Evolutionary conservation across 1,284 basidiomycete genomes (phyloP).

Genomic region (Tilletia walkeri): DNA sequence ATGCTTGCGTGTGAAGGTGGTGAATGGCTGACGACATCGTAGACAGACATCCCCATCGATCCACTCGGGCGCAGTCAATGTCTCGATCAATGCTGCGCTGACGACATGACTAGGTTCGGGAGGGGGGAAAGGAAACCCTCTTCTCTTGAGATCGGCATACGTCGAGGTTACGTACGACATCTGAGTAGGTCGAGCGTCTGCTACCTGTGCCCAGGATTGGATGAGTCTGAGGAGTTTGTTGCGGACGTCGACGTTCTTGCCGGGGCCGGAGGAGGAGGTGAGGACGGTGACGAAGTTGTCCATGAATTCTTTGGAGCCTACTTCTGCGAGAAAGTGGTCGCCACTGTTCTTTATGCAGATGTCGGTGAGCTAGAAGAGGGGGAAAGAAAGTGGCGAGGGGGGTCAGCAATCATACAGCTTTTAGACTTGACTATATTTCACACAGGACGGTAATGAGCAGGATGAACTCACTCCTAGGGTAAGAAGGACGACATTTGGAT

Average conservation of each 20-base stretch:
- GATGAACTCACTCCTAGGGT: slow-evolving; percentile 67
- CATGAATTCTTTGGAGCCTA: slow-evolving; percentile 78
- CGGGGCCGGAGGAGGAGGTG: slow-evolving; percentile 59
- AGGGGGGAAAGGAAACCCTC: slow-evolving; percentile 79
- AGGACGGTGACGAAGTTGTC: slow-evolving; percentile 84
- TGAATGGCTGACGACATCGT: slow-evolving; percentile 85
- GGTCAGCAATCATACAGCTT: too few species aligned
- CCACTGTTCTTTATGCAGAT: slow-evolving; percentile 97
- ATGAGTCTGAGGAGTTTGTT: slow-evolving; percentile 73
- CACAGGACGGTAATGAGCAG: too few species aligned
- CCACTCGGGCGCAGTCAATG: slow-evolving; percentile 77
- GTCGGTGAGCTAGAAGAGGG: slow-evolving; percentile 66
- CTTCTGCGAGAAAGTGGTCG: slow-evolving; percentile 71
- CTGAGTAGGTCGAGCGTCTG: slow-evolving; percentile 72
- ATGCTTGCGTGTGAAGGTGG: slow-evolving; percentile 95
- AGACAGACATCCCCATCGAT: slow-evolving; percentile 92
- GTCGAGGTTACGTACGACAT: slow-evolving; percentile 53
- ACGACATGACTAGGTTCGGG: slow-evolving; percentile 67
- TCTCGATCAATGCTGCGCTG: slow-evolving; percentile 50
- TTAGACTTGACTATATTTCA: too few species aligned
- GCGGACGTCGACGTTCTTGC: slow-evolving; percentile 78
- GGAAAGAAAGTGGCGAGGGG: neutral
- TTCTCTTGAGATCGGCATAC: slow-evolving; percentile 34
- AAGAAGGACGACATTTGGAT: slow-evolving; percentile 90
- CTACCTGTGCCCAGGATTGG: slow-evolving; percentile 90